Percentiles rank a stretch among this genome's conserved stretches.
Conservation (phyloP, 2,329 filamentous ascomycete genomes). For the Alternaria angustiovoidea region DNA sequence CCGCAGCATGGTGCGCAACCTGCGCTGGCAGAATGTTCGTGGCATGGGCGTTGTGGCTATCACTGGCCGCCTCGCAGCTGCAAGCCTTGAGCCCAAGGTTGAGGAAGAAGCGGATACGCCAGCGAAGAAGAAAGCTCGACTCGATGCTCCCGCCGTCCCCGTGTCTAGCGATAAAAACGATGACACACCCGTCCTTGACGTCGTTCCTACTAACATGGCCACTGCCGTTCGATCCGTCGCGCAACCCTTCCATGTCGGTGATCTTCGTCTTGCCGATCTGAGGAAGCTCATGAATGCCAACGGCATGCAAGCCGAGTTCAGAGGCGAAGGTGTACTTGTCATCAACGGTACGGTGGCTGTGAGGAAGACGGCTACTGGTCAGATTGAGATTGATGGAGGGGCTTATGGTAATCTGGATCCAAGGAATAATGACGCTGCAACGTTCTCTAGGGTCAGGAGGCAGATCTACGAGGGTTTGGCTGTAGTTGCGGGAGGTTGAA, state of each 20-base stretch:
- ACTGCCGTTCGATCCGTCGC: slow-evolving; percentile 79
- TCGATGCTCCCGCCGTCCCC: slow-evolving; percentile 50
- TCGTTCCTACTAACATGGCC: slow-evolving; percentile 67
- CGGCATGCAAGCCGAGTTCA: slow-evolving; percentile 89
- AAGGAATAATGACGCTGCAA: slow-evolving; percentile 63
- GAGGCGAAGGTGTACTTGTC: slow-evolving; percentile 89
- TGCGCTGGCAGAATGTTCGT: slow-evolving; percentile 94
- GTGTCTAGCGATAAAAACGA: slow-evolving; percentile 59
- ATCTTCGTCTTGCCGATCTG: slow-evolving; percentile 87
- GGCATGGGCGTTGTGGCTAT: slow-evolving; percentile 92
- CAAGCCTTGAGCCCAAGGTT: slow-evolving; percentile 50
- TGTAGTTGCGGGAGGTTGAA: slow-evolving; percentile 73
- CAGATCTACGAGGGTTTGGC: slow-evolving; percentile 95
- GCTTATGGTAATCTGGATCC: slow-evolving; percentile 47
- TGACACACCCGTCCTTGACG: slow-evolving; percentile 64
- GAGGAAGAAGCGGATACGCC: slow-evolving; percentile 51
- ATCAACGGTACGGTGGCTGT: slow-evolving; percentile 90
- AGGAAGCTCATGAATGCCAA: slow-evolving; percentile 79
- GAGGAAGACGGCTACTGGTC: slow-evolving; percentile 84
- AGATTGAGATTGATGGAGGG: slow-evolving; percentile 80
- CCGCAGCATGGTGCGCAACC: slow-evolving; percentile 80
- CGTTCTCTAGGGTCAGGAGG: slow-evolving; percentile 85
- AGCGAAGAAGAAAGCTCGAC: slow-evolving; percentile 63
- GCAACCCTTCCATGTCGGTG: slow-evolving; percentile 92
- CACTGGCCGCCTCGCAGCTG: slow-evolving; percentile 73